phyloP scores from a whole-genome alignment of 495 filamentous ascomycete genomes.

The Filosporella fistucella region DNA sequence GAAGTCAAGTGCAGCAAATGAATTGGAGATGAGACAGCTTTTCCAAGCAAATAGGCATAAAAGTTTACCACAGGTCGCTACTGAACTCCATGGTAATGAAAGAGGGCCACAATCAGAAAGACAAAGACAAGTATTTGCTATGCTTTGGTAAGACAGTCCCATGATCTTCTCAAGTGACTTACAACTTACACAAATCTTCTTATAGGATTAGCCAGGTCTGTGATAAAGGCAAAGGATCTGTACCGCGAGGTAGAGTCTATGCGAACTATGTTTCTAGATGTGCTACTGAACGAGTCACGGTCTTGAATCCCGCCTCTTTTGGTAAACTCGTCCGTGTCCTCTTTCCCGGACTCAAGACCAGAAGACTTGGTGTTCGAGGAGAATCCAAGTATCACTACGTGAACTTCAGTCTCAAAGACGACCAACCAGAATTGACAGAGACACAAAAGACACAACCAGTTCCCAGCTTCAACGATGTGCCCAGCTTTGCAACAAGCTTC shows the following conservation, averaged over 20 bases:
- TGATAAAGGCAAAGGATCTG: constrained; percentile 72
- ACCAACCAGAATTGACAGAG: constrained; percentile 45
- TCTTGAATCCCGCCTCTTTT: constrained; percentile 93
- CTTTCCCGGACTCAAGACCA: constrained; percentile 89
- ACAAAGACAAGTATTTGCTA: constrained; percentile 93
- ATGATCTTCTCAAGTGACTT: not conserved
- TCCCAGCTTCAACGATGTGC: constrained; percentile 33
- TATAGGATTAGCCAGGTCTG: constrained; percentile 80
- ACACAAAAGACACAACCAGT: constrained; percentile 26
- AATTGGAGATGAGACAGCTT: constrained; percentile 84
- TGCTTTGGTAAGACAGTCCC: constrained; percentile 76
- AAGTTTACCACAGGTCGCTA: constrained; percentile 74
- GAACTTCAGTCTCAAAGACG: constrained; percentile 69
- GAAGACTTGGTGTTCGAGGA: constrained; percentile 85
- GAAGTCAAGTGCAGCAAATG: constrained; percentile 76
- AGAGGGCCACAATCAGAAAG: constrained; percentile 79
- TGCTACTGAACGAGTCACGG: constrained; percentile 85
- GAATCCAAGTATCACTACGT: constrained; percentile 99
- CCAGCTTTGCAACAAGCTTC: constrained; percentile 33
- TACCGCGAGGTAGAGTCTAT: constrained; percentile 89
- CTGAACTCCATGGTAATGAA: constrained; percentile 61
- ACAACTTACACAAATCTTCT: not conserved
- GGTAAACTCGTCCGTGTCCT: constrained; percentile 95
- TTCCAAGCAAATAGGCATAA: constrained; percentile 72
- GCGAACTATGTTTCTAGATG: constrained; percentile 88